These are phyloP conservation scores for Dendrocalamus sinicus DNA, from an alignment of 176 grass and related monocot genomes.

Conservation along the genomic window DNA sequence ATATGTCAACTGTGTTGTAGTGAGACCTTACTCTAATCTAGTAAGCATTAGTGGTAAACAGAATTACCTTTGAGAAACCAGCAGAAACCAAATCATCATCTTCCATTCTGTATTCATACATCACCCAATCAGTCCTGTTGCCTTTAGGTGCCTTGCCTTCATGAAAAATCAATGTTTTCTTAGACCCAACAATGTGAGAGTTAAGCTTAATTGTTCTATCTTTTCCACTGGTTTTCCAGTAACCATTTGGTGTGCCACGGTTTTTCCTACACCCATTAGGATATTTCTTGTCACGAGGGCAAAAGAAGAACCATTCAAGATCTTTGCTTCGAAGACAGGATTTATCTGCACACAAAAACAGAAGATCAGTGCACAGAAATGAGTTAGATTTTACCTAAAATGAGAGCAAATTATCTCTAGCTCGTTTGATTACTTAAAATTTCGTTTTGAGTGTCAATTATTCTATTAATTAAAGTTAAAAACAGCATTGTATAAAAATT, in stretches of 20 bases:
- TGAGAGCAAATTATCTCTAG: not conserved
- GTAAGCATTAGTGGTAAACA: not conserved
- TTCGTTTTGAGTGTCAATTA: not conserved
- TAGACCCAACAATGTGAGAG: slow-evolving; percentile 67
- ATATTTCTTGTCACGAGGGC: slow-evolving; percentile 83
- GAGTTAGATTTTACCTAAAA: not conserved
- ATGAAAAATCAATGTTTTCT: slow-evolving; percentile 94
- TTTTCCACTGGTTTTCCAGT: slow-evolving; percentile 95
- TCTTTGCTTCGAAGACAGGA: slow-evolving; percentile 73
- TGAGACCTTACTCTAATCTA: not conserved
- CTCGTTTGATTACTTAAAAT: not conserved
- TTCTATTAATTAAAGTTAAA: not conserved
- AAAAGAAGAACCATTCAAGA: slow-evolving; percentile 96
- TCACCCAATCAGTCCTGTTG: slow-evolving; percentile 86
- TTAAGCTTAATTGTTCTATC: slow-evolving; percentile 72
- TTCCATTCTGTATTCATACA: slow-evolving; percentile 93
- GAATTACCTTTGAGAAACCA: slow-evolving; percentile 72
- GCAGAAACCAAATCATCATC: slow-evolving; percentile 50
- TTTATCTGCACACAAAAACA: slow-evolving; percentile 56
- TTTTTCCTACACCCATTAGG: slow-evolving; percentile 76
- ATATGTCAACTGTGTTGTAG: not conserved
- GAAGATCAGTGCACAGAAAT: not conserved
- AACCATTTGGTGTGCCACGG: slow-evolving; percentile 83
- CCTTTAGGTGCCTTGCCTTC: slow-evolving; percentile 80
- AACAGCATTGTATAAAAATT: slow-evolving; percentile 34